phyloP scores from a whole-genome alignment of 805 yeast species.

The Kluyveromyces siamensis region DNA sequence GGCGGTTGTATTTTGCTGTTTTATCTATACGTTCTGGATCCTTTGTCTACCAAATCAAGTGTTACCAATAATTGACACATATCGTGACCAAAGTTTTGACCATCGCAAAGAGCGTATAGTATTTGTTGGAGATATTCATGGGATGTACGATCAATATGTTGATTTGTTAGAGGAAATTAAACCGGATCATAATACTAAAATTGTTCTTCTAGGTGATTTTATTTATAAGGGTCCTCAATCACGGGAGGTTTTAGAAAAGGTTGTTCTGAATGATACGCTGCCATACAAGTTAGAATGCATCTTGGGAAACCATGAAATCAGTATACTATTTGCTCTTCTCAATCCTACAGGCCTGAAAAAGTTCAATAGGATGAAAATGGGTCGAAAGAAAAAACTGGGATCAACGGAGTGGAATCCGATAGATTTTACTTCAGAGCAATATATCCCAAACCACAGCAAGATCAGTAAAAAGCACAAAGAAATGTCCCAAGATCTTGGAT shows the following conservation, averaged over 20 bases:
- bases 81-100: background rate
- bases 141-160: conserved; percentile 49
- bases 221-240: conserved; percentile 79
- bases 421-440: conserved; percentile 10
- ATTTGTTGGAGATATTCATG: conserved; percentile 84
- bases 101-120: conserved; percentile 37
- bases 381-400: conserved; percentile 3
- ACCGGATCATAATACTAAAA: conserved; percentile 32
- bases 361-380: conserved; percentile 16
- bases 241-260: conserved; percentile 46
- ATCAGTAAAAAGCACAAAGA: conserved; percentile 13
- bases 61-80: background rate
- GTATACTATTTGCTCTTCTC: conserved; percentile 51
- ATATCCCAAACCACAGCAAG: conserved; percentile 12
- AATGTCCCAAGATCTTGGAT: conserved; percentile 17
- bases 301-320: conserved; percentile 84
- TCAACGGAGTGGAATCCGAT: conserved; percentile 7
- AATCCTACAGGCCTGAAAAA: conserved; percentile 30
- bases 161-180: conserved; percentile 41
- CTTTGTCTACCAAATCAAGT: background rate
- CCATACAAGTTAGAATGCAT: conserved; percentile 56
- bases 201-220: conserved; percentile 77
- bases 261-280: background rate
- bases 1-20: background rate
- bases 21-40: background rate